phyloP scores from a whole-genome alignment of 345 rosid genomes.

The Bruguiera sexangula region DNA sequence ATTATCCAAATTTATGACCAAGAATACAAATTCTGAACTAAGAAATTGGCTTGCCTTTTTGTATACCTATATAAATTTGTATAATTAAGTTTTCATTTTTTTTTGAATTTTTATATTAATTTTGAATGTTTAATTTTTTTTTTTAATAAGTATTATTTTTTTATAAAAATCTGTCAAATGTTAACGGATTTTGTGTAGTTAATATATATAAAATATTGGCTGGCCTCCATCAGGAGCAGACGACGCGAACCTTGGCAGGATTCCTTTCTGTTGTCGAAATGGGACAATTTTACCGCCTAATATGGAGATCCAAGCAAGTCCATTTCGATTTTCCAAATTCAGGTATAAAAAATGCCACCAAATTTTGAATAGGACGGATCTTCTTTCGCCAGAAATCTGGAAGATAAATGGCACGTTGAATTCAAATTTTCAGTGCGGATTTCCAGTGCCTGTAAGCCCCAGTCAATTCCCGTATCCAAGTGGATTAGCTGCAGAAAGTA shows the following conservation, averaged over 20 bases:
- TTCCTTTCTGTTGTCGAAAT: conserved; percentile 50
- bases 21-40: too few species aligned
- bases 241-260: conserved; percentile 38
- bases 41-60: too few species aligned
- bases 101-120: too few species aligned
- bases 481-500: conserved; percentile 34
- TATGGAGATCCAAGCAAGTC: conserved; percentile 43
- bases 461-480: conserved; percentile 31
- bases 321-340: conserved; percentile 37
- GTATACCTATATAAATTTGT: too few species aligned
- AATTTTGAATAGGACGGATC: conserved; percentile 36
- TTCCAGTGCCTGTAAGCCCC: conserved; percentile 43
- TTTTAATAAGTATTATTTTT: too few species aligned
- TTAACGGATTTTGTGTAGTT: too few species aligned
- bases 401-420: conserved; percentile 36
- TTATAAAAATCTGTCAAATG: too few species aligned
- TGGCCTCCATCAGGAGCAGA: conserved; percentile 38
- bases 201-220: conserved; percentile 38
- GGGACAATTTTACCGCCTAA: conserved; percentile 40
- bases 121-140: too few species aligned
- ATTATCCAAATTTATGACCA: too few species aligned
- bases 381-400: conserved; percentile 51
- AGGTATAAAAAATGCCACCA: conserved; percentile 55
- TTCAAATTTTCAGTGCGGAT: conserved; percentile 41
- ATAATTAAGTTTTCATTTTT: too few species aligned